These are phyloP conservation scores for Triadica sebifera DNA, from an alignment of 345 rosid species.

Conservation along the genomic window DNA sequence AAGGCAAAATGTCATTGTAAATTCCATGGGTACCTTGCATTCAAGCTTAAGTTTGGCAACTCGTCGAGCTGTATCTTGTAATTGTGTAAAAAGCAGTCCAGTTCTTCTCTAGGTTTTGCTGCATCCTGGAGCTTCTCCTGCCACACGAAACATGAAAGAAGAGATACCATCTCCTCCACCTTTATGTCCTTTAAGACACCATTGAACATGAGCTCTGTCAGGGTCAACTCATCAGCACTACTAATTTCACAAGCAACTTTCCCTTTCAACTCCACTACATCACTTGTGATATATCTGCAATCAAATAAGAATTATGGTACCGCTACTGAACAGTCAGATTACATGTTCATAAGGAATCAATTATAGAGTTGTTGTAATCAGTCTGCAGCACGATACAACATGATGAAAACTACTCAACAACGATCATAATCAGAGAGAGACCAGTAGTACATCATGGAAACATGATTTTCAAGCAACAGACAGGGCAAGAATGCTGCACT, in stretches of 20 bases:
- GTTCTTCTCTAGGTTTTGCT: constrained; percentile 89
- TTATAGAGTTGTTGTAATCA: neutral
- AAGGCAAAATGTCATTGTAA: neutral
- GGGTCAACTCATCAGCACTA: constrained; percentile 91
- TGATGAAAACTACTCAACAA: neutral
- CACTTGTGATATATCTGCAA: constrained; percentile 64
- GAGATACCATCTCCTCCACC: constrained; percentile 90
- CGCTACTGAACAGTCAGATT: neutral
- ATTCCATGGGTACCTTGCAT: constrained; percentile 63
- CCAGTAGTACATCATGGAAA: neutral
- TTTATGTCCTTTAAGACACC: constrained; percentile 79
- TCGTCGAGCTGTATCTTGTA: constrained; percentile 84
- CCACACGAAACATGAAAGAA: constrained; percentile 98
- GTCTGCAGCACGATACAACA: neutral
- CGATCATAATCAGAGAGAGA: neutral
- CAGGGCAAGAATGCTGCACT: neutral
- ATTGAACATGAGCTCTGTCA: constrained; percentile 91
- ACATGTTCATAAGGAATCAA: too few relatives aligned
- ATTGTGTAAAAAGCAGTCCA: constrained; percentile 79
- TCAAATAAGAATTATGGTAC: neutral
- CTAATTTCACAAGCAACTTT: constrained; percentile 92
- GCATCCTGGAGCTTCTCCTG: constrained; percentile 90
- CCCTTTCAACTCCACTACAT: constrained; percentile 79
- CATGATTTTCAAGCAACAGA: neutral
- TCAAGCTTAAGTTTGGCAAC: constrained; percentile 89